Base-by-base conservation (phyloP, 129 eudicot genomes). In the Kitagawia praeruptora region DNA sequence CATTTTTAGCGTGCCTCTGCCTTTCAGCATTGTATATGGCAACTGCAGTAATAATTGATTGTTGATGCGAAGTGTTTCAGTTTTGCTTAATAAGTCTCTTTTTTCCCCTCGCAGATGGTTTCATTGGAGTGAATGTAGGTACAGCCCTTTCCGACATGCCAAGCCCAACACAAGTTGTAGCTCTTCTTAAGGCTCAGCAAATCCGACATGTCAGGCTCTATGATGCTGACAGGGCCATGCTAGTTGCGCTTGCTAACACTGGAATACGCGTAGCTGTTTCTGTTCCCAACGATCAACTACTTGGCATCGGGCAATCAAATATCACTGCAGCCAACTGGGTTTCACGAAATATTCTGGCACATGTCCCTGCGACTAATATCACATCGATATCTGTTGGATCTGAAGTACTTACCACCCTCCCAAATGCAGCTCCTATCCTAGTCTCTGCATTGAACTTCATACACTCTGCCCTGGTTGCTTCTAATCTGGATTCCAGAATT, bases 241-340 rank as follows among this genome's bases (percentile, higher is more conserved):
- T 91, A 10, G 84, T 81, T 21, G 96, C 96, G 2, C 93, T 91
- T 41, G 92, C 93, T 5, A 84, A 87, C 39, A 84, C 85, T 21
- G 90, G 84, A 70, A 91, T 91, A 40, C 84, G 70, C 2, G 96
- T 88, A 18, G 76, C 83, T 15, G 88, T 91, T 34, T 86, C 96
- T 19, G 89, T 91, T 38, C 96, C 96, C 28, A 91, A 91, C 63
- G 89, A 91, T 18, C 89, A 91, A 64, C 81, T 91, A 3, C 82
- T 88, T 18, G 92, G 87, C 63, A 87, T 91, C 40, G 96, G 96
- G 18, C 96, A 91, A 63, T 91, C 96, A 3, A 91, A 91, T 51
- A 37, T 86, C 78, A 88, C 96, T 4, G 96, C 96, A 28, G 91
- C 92, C 77, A 88, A 88, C 54, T 91, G 96, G 96, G 96, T 91